A percentile compares a stretch with the other conserved stretches of the same genome.
These are phyloP conservation scores for Agastache rugosa DNA, from an alignment of 257 asterid species.

Conservation along the genomic window DNA sequence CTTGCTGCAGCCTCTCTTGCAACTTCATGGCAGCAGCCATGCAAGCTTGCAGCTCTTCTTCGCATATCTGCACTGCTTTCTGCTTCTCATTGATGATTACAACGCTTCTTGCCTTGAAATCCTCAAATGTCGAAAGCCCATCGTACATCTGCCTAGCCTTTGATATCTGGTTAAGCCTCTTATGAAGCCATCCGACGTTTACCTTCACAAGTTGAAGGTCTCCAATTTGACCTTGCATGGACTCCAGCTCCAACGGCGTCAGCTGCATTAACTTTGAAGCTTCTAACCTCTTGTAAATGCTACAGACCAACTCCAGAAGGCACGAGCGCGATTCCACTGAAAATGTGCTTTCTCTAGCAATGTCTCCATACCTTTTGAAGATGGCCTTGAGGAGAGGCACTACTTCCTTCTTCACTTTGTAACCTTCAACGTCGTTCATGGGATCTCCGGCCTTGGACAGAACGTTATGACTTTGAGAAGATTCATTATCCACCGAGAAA, in stretches of 20 bases:
- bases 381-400: constrained; percentile 25
- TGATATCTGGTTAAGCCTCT: constrained; percentile 11
- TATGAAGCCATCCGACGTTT: constrained; percentile 18
- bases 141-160: not conserved
- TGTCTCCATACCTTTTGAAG: constrained; percentile 27
- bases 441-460: not conserved
- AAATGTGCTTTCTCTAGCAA: constrained; percentile 7
- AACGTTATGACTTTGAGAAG: not conserved
- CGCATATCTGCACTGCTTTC: not conserved
- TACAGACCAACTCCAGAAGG: constrained; percentile 29
- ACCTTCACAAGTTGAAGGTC: constrained; percentile 26
- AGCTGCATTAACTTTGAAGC: constrained; percentile 6
- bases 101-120: not conserved
- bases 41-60: not conserved
- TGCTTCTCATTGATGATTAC: not conserved
- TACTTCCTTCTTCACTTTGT: constrained; percentile 20
- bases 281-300: constrained; percentile 20
- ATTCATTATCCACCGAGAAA: not conserved
- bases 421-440: not conserved
- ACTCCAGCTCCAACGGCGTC: not conserved
- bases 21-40: constrained; percentile 16
- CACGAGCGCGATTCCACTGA: constrained; percentile 19
- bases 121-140: not conserved
- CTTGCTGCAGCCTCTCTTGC: not conserved
- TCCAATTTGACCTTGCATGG: not conserved